Conservation (phyloP, 768 basidiomycete species). For the Saitozyma sp. region DNA sequence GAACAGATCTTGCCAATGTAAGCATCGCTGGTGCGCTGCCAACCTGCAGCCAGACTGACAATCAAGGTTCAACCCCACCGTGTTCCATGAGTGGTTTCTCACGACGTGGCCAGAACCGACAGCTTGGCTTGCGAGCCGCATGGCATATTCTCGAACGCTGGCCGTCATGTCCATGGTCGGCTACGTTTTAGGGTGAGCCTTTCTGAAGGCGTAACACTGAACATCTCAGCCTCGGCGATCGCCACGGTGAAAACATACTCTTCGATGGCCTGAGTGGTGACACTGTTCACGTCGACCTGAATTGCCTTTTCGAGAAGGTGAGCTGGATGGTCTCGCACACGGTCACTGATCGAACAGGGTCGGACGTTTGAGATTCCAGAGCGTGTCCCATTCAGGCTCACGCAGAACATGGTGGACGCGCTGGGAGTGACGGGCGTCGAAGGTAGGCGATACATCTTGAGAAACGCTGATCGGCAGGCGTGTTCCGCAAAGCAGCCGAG, state of each 20-base stretch:
- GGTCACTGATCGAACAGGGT: slow-evolving; percentile 56
- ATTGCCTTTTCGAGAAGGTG: slow-evolving; percentile 95
- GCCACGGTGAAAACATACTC: slow-evolving; percentile 94
- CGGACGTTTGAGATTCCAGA: slow-evolving; percentile 84
- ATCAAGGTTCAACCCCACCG: slow-evolving; percentile 62
- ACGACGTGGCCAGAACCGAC: slow-evolving; percentile 96
- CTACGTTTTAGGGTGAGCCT: slow-evolving; percentile 81
- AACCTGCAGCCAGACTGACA: neutral
- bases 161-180: slow-evolving; percentile 99
- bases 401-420: slow-evolving; percentile 88
- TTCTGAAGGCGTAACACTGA: slow-evolving; percentile 9
- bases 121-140: slow-evolving; percentile 86
- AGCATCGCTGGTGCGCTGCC: slow-evolving; percentile 27
- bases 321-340: slow-evolving; percentile 11
- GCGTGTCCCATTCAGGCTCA: slow-evolving; percentile 88
- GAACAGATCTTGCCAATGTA: slow-evolving; percentile 64
- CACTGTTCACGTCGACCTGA: slow-evolving; percentile 94
- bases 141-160: slow-evolving; percentile 79
- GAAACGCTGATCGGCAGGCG: slow-evolving; percentile 58
- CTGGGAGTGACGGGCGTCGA: slow-evolving; percentile 91
- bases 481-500: slow-evolving; percentile 87
- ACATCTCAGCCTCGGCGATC: slow-evolving; percentile 78
- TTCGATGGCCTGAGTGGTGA: slow-evolving; percentile 86
- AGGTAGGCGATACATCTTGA: slow-evolving; percentile 57
- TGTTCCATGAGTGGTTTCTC: slow-evolving; percentile 97